Percentiles rank a stretch among this genome's conserved stretches.
These are phyloP conservation scores for Amylostereum areolatum DNA, from an alignment of 1,284 basidiomycete species.

Conservation along the genomic window DNA sequence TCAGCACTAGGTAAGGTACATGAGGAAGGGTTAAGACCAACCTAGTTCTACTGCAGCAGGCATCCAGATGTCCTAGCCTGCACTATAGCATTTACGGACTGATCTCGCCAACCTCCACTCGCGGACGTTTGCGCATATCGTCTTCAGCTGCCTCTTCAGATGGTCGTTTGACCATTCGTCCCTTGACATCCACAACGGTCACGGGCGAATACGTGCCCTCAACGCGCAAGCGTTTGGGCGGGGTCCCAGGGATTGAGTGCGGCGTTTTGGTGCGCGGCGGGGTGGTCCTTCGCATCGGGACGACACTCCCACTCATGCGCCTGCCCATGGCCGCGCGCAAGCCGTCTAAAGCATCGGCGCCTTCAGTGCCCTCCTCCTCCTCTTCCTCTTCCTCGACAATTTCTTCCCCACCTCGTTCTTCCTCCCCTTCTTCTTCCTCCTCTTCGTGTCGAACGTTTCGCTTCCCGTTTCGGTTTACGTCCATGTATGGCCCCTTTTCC, in stretches of 20 bases:
- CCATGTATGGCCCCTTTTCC: background rate
- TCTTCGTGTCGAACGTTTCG: background rate
- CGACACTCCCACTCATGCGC: conserved; percentile 12
- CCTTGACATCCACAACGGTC: conserved; percentile 7
- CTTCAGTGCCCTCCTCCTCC: conserved; percentile 16
- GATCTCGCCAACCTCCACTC: background rate
- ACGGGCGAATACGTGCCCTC: conserved; percentile 21
- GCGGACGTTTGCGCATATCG: background rate
- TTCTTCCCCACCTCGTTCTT: background rate
- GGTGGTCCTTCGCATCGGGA: conserved; percentile 7
- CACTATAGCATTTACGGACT: too few relatives aligned
- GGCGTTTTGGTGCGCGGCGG: background rate
- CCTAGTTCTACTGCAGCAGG: too few relatives aligned
- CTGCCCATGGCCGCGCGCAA: conserved; percentile 6
- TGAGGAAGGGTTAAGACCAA: too few relatives aligned
- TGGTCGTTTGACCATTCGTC: background rate
- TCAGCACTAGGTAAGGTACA: too few relatives aligned
- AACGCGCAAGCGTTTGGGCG: conserved; percentile 26
- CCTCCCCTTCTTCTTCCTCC: conserved; percentile 9
- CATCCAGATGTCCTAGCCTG: too few relatives aligned
- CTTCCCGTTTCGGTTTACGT: background rate
- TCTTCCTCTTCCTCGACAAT: conserved; percentile 10
- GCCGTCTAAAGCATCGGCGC: conserved; percentile 15
- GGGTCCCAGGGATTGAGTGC: conserved; percentile 16
- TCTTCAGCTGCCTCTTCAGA: background rate